Evolutionary conservation across 306 rosid species (phyloP), one percentile per base, ranked within the genome.

Genomic region (Medicago truncatula): DNA sequence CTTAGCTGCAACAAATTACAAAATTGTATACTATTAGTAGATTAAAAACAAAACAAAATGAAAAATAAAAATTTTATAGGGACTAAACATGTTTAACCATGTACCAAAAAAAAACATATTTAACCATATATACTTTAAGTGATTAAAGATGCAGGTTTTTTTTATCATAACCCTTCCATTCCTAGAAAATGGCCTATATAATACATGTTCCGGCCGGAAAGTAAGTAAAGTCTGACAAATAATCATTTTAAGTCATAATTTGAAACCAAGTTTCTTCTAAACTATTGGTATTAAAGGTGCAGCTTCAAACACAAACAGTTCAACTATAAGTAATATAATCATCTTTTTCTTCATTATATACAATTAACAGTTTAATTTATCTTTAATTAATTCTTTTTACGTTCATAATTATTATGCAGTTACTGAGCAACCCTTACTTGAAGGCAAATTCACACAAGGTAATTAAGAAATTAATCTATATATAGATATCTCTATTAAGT

Each of bases 371-470:
- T 58, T 54, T 46, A 49, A 68, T 38, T 58, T 43, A 38, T 41
- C 39, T 5, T 74, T n/a, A 12, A 40, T 66, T 69, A 72, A 72
- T 28, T 66, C 52, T 18, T 25, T 47, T 20, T 49, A 54, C 25
- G 23, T 61, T 11, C 16, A 9, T 25, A 3, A 60, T 17, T 56
- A 4, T 74, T 66, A 68, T 76, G 78, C 92, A 95, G 97, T 79
- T 95, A 63, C 70, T 92, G 56, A 95, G 89, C 69, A 87, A 84
- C 82, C 97, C 97, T 36, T 89, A 90, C 86, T 76, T 86, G 91
- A 92, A 92, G 90, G 74, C 92, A 0, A 92, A 86, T 75, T 39
- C 84, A 3, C 85, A 82, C 81, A 95, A 92, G 96, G 98, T 78
- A 46, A 68, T 23, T 67, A 57, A 62, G 15, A 71, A 80, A 50